Evolutionary conservation across 2,329 filamentous ascomycete species (phyloP), one percentile per base, ranked within the genome.

Genomic region (Penicillium paneum): DNA sequence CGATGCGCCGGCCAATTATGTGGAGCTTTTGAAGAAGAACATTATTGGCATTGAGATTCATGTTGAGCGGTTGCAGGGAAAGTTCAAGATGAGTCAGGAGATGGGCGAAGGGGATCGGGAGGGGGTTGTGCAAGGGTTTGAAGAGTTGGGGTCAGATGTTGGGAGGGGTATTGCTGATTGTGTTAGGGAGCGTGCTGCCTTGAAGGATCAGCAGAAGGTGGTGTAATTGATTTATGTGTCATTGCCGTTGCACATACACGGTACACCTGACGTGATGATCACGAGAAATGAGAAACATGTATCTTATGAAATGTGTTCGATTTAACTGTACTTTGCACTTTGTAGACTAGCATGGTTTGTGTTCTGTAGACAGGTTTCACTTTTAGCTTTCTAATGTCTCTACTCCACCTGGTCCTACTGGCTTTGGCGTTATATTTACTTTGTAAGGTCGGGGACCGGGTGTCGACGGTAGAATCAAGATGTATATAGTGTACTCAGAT

Each of bases 41-140:
- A 84, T 87, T 41, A 78, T 86, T 31, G 84, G 84, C 0, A 77
- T 87, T 13, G 82, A 87, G 65, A 82, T 88, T 39, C 68, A 72
- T 39, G 78, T 87, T 52, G 76, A 78, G 0, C 65, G 76, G 5
- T 65, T 87, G 32, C 79, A 81, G 45, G 84, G 84, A 12, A 86
- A 85, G 72, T 85, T 81, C 60, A 87, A 88, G 74, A 85, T 86
- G 84, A 86, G 81, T 59, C 84, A 87, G 70, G 84, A 87, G 63
- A 75, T 79, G 75, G 53, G 66, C 0, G 63, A 67, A 2, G 82
- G 76, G 0, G 85, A 87, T 63, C 67, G 78, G 0, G 69, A 80
- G 21, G 85, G 85, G 1, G 79, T 87, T 0, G 70, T 84, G 3
- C 64, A 79, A 5, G 85, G 85, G 0, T 86, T 88, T 57, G 70